These are phyloP conservation scores for Xylariaceae sp. DNA, from an alignment of 2,329 filamentous ascomycete species.

Conservation along the genomic window DNA sequence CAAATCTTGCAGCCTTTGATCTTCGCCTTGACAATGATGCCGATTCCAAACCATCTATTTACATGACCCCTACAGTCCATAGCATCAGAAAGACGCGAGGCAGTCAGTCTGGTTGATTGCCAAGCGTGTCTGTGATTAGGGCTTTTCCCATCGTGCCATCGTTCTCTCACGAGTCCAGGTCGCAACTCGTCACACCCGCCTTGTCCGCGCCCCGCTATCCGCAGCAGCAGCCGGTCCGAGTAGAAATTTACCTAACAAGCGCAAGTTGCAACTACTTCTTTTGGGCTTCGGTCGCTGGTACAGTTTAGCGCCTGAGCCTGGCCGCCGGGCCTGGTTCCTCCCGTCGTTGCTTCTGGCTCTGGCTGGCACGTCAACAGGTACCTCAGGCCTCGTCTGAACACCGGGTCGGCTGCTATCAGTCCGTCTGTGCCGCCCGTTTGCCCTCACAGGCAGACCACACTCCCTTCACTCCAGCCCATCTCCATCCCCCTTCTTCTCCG, in stretches of 20 bases:
- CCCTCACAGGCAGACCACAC: no score
- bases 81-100: neutral
- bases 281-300: conserved; percentile 5
- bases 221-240: conserved; percentile 20
- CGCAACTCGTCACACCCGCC: conserved; percentile 14
- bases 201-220: conserved; percentile 19
- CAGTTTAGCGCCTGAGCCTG: conserved; percentile 11
- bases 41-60: no score
- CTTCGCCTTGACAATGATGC: no score
- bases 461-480: no score
- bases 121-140: neutral
- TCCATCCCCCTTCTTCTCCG: no score
- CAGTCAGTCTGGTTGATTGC: neutral
- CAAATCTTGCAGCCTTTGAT: no score
- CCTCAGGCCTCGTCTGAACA: conserved; percentile 5
- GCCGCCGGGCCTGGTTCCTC: conserved; percentile 5
- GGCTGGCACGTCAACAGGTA: neutral
- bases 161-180: neutral
- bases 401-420: neutral
- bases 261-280: conserved; percentile 9
- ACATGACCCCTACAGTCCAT: neutral
- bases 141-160: neutral
- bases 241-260: conserved; percentile 20
- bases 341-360: neutral
- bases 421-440: no score